Conservation (phyloP, 768 basidiomycete genomes). For the Tephrocybe sp. region DNA sequence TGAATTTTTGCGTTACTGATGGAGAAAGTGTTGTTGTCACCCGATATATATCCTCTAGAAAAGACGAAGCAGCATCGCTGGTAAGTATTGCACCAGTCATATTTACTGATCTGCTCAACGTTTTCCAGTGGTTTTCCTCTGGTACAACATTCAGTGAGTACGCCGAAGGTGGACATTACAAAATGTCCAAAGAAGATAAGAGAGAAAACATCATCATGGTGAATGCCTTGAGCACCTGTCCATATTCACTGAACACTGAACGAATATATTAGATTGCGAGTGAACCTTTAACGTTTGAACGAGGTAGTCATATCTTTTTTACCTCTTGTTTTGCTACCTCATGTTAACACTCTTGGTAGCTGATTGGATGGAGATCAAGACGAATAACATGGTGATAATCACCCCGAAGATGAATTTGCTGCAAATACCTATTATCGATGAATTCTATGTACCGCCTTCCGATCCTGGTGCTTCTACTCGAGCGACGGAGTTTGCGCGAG, state of each 20-base stretch:
- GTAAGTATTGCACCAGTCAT: conserved; percentile 32
- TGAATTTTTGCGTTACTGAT: conserved; percentile 98
- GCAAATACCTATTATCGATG: conserved; percentile 92
- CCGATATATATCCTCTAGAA: conserved; percentile 89
- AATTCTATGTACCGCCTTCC: conserved; percentile 86
- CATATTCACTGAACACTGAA: conserved; percentile 2
- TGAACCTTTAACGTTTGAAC: conserved; percentile 95
- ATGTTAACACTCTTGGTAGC: conserved; percentile 37
- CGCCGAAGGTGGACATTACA: conserved; percentile 84
- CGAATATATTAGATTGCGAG: conserved; percentile 61
- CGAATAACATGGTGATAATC: conserved; percentile 93
- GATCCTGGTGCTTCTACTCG: conserved; percentile 71
- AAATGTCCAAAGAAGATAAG: conserved; percentile 95
- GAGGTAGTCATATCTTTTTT: conserved; percentile 46
- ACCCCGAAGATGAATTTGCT: conserved; percentile 95
- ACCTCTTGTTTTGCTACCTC: not conserved
- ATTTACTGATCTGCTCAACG: conserved; percentile 1
- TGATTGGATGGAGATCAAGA: conserved; percentile 99
- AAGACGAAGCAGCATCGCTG: conserved; percentile 90
- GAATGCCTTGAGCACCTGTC: conserved; percentile 8
- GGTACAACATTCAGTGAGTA: conserved; percentile 94
- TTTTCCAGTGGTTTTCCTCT: conserved; percentile 83
- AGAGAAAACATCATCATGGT: conserved; percentile 95
- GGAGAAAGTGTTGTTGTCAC: conserved; percentile 93
- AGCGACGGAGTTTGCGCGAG: conserved; percentile 79